Conservation (phyloP, 306 rosid genomes). For the Malus sieversii region DNA sequence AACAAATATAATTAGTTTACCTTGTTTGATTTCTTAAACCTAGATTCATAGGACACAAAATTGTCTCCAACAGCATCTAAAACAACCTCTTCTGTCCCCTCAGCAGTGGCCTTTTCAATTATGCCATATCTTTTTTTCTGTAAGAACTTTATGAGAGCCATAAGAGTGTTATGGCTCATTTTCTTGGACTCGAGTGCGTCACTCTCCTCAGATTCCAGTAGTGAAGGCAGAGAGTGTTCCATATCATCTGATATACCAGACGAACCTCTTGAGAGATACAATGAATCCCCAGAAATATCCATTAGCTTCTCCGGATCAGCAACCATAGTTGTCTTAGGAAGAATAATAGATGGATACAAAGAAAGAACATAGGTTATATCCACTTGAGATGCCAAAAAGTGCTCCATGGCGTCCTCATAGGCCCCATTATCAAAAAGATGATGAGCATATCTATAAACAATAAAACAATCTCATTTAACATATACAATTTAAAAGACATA, state of each 20-base stretch:
- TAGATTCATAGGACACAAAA: slow-evolving; percentile 40
- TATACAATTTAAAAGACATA: neutral
- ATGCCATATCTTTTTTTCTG: slow-evolving; percentile 76
- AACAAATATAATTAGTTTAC: slow-evolving; percentile 26
- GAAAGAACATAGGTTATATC: slow-evolving; percentile 87
- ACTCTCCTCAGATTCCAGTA: slow-evolving; percentile 56
- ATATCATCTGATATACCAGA: slow-evolving; percentile 85
- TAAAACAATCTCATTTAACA: slow-evolving; percentile 22
- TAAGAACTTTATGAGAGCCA: slow-evolving; percentile 90
- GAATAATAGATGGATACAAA: slow-evolving; percentile 67
- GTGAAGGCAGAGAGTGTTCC: slow-evolving; percentile 44
- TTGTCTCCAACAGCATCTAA: slow-evolving; percentile 83
- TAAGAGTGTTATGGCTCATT: slow-evolving; percentile 83
- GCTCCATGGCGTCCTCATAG: slow-evolving; percentile 97
- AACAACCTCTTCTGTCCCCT: slow-evolving; percentile 97
- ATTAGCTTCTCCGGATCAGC: slow-evolving; percentile 61
- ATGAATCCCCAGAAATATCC: slow-evolving; percentile 57
- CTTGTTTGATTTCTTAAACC: slow-evolving; percentile 77
- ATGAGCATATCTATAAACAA: slow-evolving; percentile 77
- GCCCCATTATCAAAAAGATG: slow-evolving; percentile 87
- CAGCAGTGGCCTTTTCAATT: slow-evolving; percentile 92
- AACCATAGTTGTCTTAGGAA: slow-evolving; percentile 72
- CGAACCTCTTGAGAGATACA: slow-evolving; percentile 64
- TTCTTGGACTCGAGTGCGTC: slow-evolving; percentile 77
- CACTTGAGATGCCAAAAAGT: slow-evolving; percentile 84